Evolutionary conservation across 108 stramenopile species (phyloP).

Genomic region (Skeletonema tropicum): DNA sequence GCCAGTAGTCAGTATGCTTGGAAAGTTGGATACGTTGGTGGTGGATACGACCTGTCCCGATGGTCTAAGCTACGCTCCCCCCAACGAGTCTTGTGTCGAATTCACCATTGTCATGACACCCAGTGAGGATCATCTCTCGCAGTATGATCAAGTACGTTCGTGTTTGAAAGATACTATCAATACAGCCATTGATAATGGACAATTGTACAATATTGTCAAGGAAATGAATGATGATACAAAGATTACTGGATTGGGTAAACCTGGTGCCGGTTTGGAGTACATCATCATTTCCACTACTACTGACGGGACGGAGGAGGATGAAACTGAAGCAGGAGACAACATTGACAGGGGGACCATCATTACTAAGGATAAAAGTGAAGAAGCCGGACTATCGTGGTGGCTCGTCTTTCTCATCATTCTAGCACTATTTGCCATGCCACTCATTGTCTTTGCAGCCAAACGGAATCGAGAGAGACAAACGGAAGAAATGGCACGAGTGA

Average conservation of each 20-base stretch:
- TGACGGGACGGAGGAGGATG: not conserved
- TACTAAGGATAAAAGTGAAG: not conserved
- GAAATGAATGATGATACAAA: not conserved
- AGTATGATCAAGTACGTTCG: not conserved
- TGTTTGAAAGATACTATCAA: not conserved
- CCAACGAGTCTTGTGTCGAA: not conserved
- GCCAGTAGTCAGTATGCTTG: too few relatives aligned
- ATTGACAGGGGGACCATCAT: too few relatives aligned
- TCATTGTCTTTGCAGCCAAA: not conserved
- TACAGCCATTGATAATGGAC: not conserved
- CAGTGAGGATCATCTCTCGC: not conserved
- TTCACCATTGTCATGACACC: not conserved
- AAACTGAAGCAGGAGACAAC: not conserved
- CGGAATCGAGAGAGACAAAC: not conserved
- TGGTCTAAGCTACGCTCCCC: not conserved
- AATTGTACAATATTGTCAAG: not conserved
- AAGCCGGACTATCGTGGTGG: not conserved
- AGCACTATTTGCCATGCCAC: not conserved
- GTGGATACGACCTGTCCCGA: not conserved
- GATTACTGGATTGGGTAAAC: not conserved
- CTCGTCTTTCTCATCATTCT: not conserved
- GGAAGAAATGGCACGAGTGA: not conserved
- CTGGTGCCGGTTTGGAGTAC: not conserved
- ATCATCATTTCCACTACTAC: too few relatives aligned
- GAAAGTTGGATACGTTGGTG: too few relatives aligned